phyloP scores from a whole-genome alignment of 352 stramenopile genomes.

The Globisporangium acanthophoron region DNA sequence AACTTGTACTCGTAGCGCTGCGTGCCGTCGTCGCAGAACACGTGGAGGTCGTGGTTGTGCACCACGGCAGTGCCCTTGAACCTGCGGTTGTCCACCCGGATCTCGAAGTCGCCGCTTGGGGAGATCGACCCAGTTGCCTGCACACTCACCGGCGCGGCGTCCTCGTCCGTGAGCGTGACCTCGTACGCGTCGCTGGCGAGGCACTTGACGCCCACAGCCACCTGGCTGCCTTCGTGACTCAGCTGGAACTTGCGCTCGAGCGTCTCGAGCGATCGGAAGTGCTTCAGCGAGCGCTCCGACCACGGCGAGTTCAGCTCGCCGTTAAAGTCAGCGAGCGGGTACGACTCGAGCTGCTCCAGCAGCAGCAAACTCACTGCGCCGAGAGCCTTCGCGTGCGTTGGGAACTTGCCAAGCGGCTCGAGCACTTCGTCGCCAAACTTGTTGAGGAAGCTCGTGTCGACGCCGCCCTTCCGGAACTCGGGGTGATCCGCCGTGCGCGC shows the following conservation, averaged over 20 bases:
- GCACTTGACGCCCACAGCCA: constrained; percentile 37
- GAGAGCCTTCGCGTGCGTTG: constrained; percentile 61
- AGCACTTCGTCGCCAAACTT: constrained; percentile 86
- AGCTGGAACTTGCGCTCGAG: constrained; percentile 47
- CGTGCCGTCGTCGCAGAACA: constrained; percentile 73
- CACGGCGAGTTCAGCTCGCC: constrained; percentile 54
- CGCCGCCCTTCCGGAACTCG: constrained; percentile 84
- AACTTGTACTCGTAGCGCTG: constrained; percentile 84
- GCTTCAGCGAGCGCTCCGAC: constrained; percentile 36
- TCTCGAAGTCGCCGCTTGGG: constrained; percentile 51
- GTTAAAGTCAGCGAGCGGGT: constrained; percentile 27
- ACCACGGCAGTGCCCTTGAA: constrained; percentile 66
- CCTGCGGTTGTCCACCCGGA: constrained; percentile 56
- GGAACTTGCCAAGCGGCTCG: constrained; percentile 43
- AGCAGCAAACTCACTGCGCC: constrained; percentile 72
- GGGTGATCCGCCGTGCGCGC: constrained; percentile 83
- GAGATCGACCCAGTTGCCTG: constrained; percentile 30
- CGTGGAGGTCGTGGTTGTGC: constrained; percentile 58
- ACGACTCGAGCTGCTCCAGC: constrained; percentile 44
- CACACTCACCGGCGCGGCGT: constrained; percentile 14
- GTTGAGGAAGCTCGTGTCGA: constrained; percentile 93
- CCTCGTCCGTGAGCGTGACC: constrained; percentile 24
- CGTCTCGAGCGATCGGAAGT: constrained; percentile 59
- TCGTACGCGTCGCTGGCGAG: constrained; percentile 35
- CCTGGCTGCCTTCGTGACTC: constrained; percentile 34